Base-by-base conservation (phyloP, 179 eudicot genomes). In the Dionaea muscipula region DNA sequence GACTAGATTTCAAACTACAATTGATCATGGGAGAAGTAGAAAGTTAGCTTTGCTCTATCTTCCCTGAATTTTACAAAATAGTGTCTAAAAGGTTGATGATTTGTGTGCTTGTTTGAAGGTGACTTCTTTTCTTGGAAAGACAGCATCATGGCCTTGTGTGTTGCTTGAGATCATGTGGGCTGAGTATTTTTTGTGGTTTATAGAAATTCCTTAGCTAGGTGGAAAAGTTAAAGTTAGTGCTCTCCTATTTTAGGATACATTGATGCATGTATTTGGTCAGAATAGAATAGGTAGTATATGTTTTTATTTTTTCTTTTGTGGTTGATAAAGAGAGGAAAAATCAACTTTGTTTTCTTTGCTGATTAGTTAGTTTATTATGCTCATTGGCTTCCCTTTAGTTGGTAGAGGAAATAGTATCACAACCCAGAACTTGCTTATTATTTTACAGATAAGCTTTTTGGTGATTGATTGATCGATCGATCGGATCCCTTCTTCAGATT, bases 21-120 rank as follows among this genome's bases (percentile, higher is more conserved):
- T 41, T 61, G 62, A n/a, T n/a, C n/a, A 41, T 46, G 65, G 62
- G 68, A 53, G 59, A 60, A 68, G 50, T 11, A 55, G 72, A 40
- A 35, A 47, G 47, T n/a, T 37, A 17, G 68, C 65, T 51, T 61
- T 65, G 49, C 61, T 57, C 28, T 48, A 49, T 25, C 17, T 28
- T 26, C 31, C n/a, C 15, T n/a, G 23, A 67, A 22, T 13, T 40
- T 39, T 39, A 43, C 55, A 27, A 36, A 47, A 21, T 16, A 49
- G 33, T 56, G 67, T 53, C 53, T 20, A 14, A 60, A 60, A 63
- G 55, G 47, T 41, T 53, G 66, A 59, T 68, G 58, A 61, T 63
- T 39, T 68, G 56, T 63, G 61, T 55, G 59, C 63, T 72, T 63
- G 25, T 13, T 36, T 33, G 60, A 56, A 64, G 48, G 37, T 26